phyloP scores from a whole-genome alignment of 2,329 filamentous ascomycete species.

The Dactylellina drechsleri region DNA sequence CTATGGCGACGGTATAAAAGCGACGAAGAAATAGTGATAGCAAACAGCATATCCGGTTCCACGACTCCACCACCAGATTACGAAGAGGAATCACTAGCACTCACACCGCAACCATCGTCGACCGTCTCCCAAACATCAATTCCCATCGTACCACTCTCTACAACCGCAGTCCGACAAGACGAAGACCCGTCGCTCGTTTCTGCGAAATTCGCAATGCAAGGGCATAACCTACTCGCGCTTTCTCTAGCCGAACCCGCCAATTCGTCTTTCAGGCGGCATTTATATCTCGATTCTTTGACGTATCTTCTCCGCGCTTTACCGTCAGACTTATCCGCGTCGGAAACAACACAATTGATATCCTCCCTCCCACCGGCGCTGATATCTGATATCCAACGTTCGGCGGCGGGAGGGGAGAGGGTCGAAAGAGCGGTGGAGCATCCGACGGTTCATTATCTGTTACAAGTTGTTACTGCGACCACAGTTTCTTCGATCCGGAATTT shows the following conservation, averaged over 20 bases:
- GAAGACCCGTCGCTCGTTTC: slow-evolving; percentile 42
- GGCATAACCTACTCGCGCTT: slow-evolving; percentile 42
- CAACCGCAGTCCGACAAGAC: background rate
- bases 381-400: slow-evolving; percentile 15
- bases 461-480: slow-evolving; percentile 35
- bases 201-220: slow-evolving; percentile 51
- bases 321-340: slow-evolving; percentile 29
- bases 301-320: slow-evolving; percentile 47
- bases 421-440: slow-evolving; percentile 31
- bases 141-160: slow-evolving; percentile 5
- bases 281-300: slow-evolving; percentile 52
- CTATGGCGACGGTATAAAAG: slow-evolving; percentile 32
- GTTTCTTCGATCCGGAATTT: slow-evolving; percentile 43
- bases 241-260: slow-evolving; percentile 48
- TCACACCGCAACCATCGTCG: slow-evolving; percentile 1
- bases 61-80: slow-evolving; percentile 48
- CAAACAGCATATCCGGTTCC: slow-evolving; percentile 22
- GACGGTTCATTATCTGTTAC: slow-evolving; percentile 41
- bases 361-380: slow-evolving; percentile 25
- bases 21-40: slow-evolving; percentile 26
- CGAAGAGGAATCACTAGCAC: slow-evolving; percentile 31
- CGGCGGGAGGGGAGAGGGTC: background rate
- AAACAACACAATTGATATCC: slow-evolving; percentile 42
- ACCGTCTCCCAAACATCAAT: slow-evolving; percentile 2
- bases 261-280: slow-evolving; percentile 39